Evolutionary conservation across 2,329 filamentous ascomycete genomes (phyloP).

Genomic region (Xylaria sp.): DNA sequence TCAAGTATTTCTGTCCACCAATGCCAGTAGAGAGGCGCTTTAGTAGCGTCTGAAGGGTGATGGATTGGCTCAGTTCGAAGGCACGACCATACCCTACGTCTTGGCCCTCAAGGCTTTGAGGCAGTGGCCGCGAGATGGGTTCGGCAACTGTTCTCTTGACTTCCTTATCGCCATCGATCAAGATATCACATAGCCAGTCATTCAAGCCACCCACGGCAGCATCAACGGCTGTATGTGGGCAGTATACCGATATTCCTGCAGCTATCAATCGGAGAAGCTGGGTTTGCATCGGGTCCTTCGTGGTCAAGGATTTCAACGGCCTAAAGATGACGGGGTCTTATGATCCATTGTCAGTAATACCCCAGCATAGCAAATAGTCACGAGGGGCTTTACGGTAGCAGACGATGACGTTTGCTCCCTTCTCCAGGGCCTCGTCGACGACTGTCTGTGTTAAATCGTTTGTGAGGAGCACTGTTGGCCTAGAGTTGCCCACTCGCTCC

Average conservation of each 20-base stretch:
- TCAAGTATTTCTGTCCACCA: slow-evolving; percentile 69
- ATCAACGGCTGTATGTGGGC: slow-evolving; percentile 94
- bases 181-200: slow-evolving; percentile 91
- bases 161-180: slow-evolving; percentile 65
- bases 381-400: slow-evolving; percentile 76
- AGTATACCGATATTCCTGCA: slow-evolving; percentile 93
- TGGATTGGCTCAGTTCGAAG: slow-evolving; percentile 55
- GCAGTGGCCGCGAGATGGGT: slow-evolving; percentile 56
- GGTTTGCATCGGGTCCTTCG: slow-evolving; percentile 85
- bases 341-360: slow-evolving; percentile 22
- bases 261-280: slow-evolving; percentile 84
- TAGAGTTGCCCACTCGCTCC: slow-evolving; percentile 54
- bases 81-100: slow-evolving; percentile 63
- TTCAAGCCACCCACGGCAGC: slow-evolving; percentile 86
- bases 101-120: slow-evolving; percentile 56
- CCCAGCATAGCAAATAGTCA: neutral
- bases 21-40: slow-evolving; percentile 71
- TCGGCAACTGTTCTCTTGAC: slow-evolving; percentile 57
- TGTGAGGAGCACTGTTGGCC: slow-evolving; percentile 66
- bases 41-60: slow-evolving; percentile 59
- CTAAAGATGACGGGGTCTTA: slow-evolving; percentile 96
- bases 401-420: slow-evolving; percentile 81
- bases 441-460: slow-evolving; percentile 92
- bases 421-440: slow-evolving; percentile 85
- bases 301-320: slow-evolving; percentile 87